phyloP scores from a whole-genome alignment of 805 yeast genomes.

The Candida ponderosae region DNA sequence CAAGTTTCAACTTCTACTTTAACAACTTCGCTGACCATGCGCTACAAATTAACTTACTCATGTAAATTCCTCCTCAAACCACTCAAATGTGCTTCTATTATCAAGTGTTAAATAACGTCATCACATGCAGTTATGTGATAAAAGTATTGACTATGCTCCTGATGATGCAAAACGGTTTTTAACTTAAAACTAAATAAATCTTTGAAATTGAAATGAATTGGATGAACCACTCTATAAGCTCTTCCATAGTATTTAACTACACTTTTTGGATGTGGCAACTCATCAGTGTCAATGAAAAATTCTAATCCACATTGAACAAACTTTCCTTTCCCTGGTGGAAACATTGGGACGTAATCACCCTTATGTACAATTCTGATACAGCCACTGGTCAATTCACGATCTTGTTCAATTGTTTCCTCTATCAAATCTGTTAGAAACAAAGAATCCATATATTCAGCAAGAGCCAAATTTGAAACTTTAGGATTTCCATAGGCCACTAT shows the following conservation, averaged over 20 bases:
- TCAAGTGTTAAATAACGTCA: too few relatives aligned
- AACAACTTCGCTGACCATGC: too few relatives aligned
- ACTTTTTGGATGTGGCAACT: conserved; percentile 27
- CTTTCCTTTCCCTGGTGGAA: conserved; percentile 44
- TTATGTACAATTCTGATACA: conserved; percentile 49
- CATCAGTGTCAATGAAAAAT: conserved; percentile 25
- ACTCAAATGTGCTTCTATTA: too few relatives aligned
- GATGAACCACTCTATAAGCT: conserved; percentile 8
- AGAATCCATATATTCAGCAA: conserved; percentile 45
- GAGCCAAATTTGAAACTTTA: conserved; percentile 46
- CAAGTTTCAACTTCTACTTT: too few relatives aligned
- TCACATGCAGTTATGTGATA: conserved; percentile 10
- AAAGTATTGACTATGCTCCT: conserved; percentile 14
- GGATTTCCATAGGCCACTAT: conserved; percentile 65
- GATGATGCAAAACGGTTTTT: conserved; percentile 9
- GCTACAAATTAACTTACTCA: too few relatives aligned
- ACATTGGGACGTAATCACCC: conserved; percentile 49
- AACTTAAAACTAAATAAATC: conserved; percentile 12
- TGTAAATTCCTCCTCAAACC: too few relatives aligned
- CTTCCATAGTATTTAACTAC: conserved; percentile 9
- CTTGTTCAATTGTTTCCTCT: conserved; percentile 15
- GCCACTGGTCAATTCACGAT: conserved; percentile 21
- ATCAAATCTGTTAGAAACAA: conserved; percentile 33
- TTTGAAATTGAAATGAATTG: conserved; percentile 5
- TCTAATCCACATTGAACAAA: conserved; percentile 25